Evolutionary conservation across 139 green algal genomes (phyloP), one percentile per base, ranked within the genome.

Genomic region (Mesostigma viride): DNA sequence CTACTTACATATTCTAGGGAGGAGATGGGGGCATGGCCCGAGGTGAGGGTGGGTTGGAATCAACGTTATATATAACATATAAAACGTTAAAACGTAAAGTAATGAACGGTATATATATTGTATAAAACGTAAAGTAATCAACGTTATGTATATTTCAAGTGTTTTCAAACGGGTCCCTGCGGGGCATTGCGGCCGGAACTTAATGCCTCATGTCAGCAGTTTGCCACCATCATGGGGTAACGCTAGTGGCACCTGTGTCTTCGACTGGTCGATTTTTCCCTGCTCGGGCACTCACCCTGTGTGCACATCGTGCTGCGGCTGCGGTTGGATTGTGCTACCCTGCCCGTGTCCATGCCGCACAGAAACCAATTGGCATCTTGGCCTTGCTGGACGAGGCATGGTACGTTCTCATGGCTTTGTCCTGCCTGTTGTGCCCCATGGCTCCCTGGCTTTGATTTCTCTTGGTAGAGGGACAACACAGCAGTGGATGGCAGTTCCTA

Each of bases 341-440:
- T 31, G 61, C 31, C 5, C 40, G 40, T 62, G 61, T 67, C 26
- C 40, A 24, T 62, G 8, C 17, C 20, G 5, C 63, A 36, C 65
- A 72, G 69, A 78, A 75, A 64, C 58, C 69, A n/a, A 31, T 59
- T 57, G 92, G 93, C 26, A 83, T 99, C n/a, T 79, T 99, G 35
- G 86, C 95, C 71, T 61, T 95, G 26, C 79, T 99, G 72, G 93
- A 99, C 77, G 93, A 99, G 82, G 44, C 64, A 73, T 76, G 70
- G 68, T 74, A 30, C 68, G 68, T 5, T 5, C 22, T 56, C 61
- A 20, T 56, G 45, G 22, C 20, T 22, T 24, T 22, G 20, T 56
- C 45, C 20, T 56, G 45, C 45, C 22, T 56, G 45, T 56, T 56
- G 11, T 20, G 20, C 17, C 17, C 11, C 11, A 63, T 17, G 11